Percentiles rank a stretch among this genome's conserved stretches.
These are phyloP conservation scores for Penicillium steckii DNA, from an alignment of 495 filamentous ascomycete genomes.

Conservation along the genomic window DNA sequence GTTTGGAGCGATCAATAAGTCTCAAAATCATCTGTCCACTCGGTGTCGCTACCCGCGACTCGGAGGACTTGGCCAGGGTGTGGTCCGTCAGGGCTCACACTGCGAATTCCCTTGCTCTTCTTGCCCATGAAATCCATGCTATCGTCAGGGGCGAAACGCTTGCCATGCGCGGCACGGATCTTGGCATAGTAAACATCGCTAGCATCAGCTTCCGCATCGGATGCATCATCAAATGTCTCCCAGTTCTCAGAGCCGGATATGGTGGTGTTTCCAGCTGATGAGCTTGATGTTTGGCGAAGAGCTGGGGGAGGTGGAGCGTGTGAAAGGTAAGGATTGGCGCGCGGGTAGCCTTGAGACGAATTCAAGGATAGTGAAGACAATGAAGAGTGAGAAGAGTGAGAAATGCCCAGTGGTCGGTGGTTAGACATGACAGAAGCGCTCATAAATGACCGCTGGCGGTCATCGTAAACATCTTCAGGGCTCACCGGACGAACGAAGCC, in stretches of 20 bases:
- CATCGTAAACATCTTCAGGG: constrained; percentile 86
- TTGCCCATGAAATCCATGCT: constrained; percentile 50
- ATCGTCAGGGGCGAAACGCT: constrained; percentile 62
- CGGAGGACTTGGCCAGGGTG: constrained; percentile 39
- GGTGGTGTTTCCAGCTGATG: constrained; percentile 59
- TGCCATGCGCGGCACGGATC: constrained; percentile 61
- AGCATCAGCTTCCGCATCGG: constrained; percentile 70
- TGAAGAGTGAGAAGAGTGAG: constrained; percentile 42
- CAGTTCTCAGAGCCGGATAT: constrained; percentile 88
- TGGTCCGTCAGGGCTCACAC: constrained; percentile 43
- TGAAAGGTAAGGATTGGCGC: constrained; percentile 41
- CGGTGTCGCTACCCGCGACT: constrained; percentile 47
- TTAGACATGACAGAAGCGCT: constrained; percentile 45
- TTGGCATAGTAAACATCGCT: constrained; percentile 77
- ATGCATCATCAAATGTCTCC: constrained; percentile 85
- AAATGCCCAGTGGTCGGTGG: constrained; percentile 28
- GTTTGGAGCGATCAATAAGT: constrained; percentile 33
- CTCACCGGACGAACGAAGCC: constrained; percentile 71
- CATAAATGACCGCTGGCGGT: constrained; percentile 54
- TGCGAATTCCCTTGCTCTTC: constrained; percentile 53
- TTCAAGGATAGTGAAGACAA: constrained; percentile 38
- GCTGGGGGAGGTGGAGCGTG: constrained; percentile 49
- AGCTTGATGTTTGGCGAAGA: constrained; percentile 69
- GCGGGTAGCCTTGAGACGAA: constrained; percentile 38
- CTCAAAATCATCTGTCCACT: constrained; percentile 52